Conservation (phyloP, 2,329 filamentous ascomycete species). For the Bimuria novae-zelandiae region DNA sequence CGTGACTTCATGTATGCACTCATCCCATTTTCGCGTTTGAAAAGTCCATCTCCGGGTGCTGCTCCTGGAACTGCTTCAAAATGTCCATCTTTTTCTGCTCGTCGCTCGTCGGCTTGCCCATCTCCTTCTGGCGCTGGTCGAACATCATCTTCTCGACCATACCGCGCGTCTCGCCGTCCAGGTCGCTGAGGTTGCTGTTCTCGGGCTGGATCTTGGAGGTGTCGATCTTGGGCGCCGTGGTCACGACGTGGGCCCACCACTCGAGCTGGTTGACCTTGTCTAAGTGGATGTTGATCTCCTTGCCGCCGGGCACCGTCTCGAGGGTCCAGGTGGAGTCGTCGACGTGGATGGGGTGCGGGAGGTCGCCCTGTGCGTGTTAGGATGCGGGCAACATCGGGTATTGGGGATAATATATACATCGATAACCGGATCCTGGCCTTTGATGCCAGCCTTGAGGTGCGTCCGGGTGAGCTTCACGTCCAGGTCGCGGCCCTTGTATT, state of each 20-base stretch:
- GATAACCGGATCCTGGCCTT: constrained; percentile 85
- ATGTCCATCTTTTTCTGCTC: constrained; percentile 96
- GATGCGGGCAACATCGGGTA: neutral
- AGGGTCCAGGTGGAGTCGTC: constrained; percentile 98
- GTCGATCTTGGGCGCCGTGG: constrained; percentile 85
- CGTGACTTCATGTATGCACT: constrained; percentile 7
- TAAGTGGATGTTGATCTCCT: constrained; percentile 85
- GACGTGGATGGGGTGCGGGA: constrained; percentile 76
- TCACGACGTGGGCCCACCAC: constrained; percentile 96
- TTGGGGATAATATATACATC: constrained; percentile 59
- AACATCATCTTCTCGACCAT: constrained; percentile 99
- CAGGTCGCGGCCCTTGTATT: constrained; percentile 82
- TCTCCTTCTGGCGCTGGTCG: constrained; percentile 96
- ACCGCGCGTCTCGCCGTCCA: constrained; percentile 89
- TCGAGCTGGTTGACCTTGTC: constrained; percentile 97
- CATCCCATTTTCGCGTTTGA: constrained; percentile 65
- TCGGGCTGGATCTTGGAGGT: constrained; percentile 94
- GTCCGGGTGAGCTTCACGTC: constrained; percentile 81
- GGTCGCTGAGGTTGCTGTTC: constrained; percentile 85
- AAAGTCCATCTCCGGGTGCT: constrained; percentile 76
- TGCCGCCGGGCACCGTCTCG: constrained; percentile 64
- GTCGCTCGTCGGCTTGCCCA: constrained; percentile 84
- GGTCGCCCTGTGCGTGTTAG: constrained; percentile 67
- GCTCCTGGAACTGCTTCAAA: constrained; percentile 83
- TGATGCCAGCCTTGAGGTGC: constrained; percentile 78